Conservation (phyloP, 495 filamentous ascomycete species). For the Sordaria brevicollis region DNA sequence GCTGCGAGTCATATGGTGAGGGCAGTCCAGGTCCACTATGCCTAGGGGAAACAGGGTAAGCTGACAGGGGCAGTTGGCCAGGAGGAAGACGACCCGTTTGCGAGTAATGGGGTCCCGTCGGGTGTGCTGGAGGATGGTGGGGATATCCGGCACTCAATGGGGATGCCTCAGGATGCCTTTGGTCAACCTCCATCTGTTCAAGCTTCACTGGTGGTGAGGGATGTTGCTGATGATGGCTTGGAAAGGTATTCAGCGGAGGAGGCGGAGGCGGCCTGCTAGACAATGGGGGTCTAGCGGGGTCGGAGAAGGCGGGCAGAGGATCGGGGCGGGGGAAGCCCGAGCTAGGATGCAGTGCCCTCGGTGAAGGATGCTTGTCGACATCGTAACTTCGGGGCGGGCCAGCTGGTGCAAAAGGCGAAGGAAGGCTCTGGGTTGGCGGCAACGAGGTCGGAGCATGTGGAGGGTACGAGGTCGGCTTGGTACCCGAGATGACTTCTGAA, state of each 20-base stretch:
- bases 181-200: conserved; percentile 18
- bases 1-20: conserved; percentile 30
- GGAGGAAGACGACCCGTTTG: conserved; percentile 29
- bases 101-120: conserved; percentile 22
- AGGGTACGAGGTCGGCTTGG: conserved; percentile 26
- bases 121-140: conserved; percentile 16
- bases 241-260: conserved; percentile 24
- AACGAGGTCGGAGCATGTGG: conserved; percentile 22
- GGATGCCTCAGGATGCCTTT: conserved; percentile 15
- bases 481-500: conserved; percentile 35
- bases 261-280: conserved; percentile 16
- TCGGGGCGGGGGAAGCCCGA: conserved; percentile 19
- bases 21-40: conserved; percentile 22
- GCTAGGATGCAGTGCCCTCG: conserved; percentile 21
- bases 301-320: conserved; percentile 22
- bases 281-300: conserved; percentile 17
- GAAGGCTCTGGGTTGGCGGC: conserved; percentile 14
- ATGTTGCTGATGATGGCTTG: conserved; percentile 11
- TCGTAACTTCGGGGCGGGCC: conserved; percentile 13
- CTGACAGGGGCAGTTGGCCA: conserved; percentile 31
- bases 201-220: conserved; percentile 20
- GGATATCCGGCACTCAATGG: conserved; percentile 16
- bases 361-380: conserved; percentile 24
- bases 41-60: conserved; percentile 31
- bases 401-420: conserved; percentile 22